Conservation (phyloP, 2,329 filamentous ascomycete genomes). For the Penicillium sp. region DNA sequence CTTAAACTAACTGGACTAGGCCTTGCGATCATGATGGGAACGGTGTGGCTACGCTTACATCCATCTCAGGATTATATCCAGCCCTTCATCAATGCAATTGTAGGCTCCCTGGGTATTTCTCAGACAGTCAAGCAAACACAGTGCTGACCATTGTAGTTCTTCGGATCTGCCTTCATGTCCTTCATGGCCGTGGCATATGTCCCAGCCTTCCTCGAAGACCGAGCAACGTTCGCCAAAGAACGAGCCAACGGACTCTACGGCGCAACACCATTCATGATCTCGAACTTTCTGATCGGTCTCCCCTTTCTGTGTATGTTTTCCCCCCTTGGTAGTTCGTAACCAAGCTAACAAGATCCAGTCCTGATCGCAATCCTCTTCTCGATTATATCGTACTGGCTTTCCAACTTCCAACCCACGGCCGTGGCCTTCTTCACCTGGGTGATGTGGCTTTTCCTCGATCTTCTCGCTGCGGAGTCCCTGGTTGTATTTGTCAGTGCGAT, state of each 20-base stretch:
- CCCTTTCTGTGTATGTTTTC: constrained; percentile 73
- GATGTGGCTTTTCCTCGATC: constrained; percentile 82
- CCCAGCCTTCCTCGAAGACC: constrained; percentile 78
- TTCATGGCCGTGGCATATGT: constrained; percentile 86
- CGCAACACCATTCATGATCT: constrained; percentile 67
- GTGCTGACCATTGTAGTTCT: constrained; percentile 50
- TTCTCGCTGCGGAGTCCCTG: constrained; percentile 77
- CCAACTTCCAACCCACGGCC: constrained; percentile 68
- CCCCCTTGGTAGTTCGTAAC: too few relatives aligned
- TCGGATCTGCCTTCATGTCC: constrained; percentile 72
- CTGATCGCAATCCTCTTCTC: constrained; percentile 75
- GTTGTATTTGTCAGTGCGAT: constrained; percentile 74
- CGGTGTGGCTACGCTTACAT: constrained; percentile 75
- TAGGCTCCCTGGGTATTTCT: constrained; percentile 27
- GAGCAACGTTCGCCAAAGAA: constrained; percentile 71
- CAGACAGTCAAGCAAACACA: neutral
- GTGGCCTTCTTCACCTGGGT: constrained; percentile 73
- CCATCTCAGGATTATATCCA: constrained; percentile 72
- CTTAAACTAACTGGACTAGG: constrained; percentile 35
- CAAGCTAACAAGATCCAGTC: constrained; percentile 46
- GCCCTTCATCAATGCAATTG: constrained; percentile 77
- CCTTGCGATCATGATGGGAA: constrained; percentile 83
- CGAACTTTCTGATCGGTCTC: constrained; percentile 80
- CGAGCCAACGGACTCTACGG: constrained; percentile 79
- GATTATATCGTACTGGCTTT: constrained; percentile 74